Conservation (phyloP, 2,329 filamentous ascomycete genomes). For the Fusarium aywerte region DNA sequence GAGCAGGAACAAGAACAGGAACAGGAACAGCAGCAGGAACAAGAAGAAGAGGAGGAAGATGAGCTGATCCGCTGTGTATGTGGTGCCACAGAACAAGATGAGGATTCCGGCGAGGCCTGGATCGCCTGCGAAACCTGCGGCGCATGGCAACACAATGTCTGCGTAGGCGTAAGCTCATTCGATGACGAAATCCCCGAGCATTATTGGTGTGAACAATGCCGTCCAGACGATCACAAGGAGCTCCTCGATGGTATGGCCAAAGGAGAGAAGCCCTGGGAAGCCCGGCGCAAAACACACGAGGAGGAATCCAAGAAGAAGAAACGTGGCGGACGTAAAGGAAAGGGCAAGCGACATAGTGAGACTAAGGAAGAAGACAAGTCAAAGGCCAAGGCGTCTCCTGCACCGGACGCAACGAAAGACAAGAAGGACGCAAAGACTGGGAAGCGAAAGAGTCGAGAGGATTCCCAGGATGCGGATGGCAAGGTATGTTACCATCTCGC, state of each 20-base stretch:
- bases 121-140: constrained; percentile 93
- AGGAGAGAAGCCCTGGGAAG: constrained; percentile 90
- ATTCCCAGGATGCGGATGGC: constrained; percentile 62
- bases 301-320: constrained; percentile 69
- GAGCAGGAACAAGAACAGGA: constrained; percentile 63
- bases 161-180: constrained; percentile 85
- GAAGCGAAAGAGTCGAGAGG: constrained; percentile 69
- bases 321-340: constrained; percentile 69
- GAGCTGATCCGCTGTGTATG: constrained; percentile 94
- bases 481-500: constrained; percentile 57
- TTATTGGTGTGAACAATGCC: constrained; percentile 94
- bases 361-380: constrained; percentile 68
- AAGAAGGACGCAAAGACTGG: constrained; percentile 60
- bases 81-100: constrained; percentile 85
- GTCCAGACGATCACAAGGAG: constrained; percentile 82
- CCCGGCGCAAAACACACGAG: constrained; percentile 70
- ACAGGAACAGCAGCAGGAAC: constrained; percentile 60
- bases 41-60: constrained; percentile 59
- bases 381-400: constrained; percentile 55
- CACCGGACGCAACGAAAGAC: constrained; percentile 58
- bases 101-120: constrained; percentile 90
- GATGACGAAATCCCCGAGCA: constrained; percentile 81
- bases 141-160: constrained; percentile 98
- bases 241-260: constrained; percentile 80
- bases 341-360: constrained; percentile 74